A percentile compares a stretch with the other conserved stretches of the same genome.
Conservation (phyloP, 2,329 filamentous ascomycete genomes). For the Penicillium capsulatum region DNA sequence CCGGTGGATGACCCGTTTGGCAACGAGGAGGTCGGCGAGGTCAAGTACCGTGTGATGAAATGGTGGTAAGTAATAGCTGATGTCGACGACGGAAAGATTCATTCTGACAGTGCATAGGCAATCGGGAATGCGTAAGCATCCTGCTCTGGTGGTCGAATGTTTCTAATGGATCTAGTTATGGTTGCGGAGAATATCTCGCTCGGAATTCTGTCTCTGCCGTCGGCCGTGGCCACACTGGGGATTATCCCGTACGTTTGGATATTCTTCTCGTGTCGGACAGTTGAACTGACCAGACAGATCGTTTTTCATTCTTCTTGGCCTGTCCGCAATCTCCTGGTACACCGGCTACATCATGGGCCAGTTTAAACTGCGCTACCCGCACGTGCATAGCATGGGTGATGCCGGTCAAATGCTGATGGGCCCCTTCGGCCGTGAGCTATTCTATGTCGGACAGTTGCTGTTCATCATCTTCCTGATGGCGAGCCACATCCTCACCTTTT, state of each 20-base stretch:
- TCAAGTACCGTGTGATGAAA: constrained; percentile 49
- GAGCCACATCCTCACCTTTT: constrained; percentile 64
- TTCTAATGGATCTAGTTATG: constrained; percentile 40
- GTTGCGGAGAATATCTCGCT: constrained; percentile 56
- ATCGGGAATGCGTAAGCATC: constrained; percentile 35
- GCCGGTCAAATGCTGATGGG: constrained; percentile 60
- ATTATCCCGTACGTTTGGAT: constrained; percentile 45
- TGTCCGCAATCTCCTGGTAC: constrained; percentile 54
- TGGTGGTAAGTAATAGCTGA: constrained; percentile 35
- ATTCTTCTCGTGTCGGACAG: too few relatives aligned
- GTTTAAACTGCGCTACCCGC: constrained; percentile 53
- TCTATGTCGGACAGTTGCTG: constrained; percentile 57
- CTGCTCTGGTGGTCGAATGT: constrained; percentile 3
- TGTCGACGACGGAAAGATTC: not conserved
- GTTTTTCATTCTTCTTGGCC: constrained; percentile 48
- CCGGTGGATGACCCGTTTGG: constrained; percentile 32
- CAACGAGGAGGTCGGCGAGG: constrained; percentile 35
- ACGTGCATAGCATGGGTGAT: constrained; percentile 62
- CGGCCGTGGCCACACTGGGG: constrained; percentile 50
- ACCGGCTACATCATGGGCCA: constrained; percentile 56
- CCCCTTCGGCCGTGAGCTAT: constrained; percentile 55
- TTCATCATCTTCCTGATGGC: constrained; percentile 65
- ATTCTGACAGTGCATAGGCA: constrained; percentile 30
- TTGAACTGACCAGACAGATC: constrained; percentile 22
- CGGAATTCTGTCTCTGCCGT: constrained; percentile 53